Evolutionary conservation across 1,284 basidiomycete genomes (phyloP).

Genomic region (Anthracocystis panici-leucophaei): DNA sequence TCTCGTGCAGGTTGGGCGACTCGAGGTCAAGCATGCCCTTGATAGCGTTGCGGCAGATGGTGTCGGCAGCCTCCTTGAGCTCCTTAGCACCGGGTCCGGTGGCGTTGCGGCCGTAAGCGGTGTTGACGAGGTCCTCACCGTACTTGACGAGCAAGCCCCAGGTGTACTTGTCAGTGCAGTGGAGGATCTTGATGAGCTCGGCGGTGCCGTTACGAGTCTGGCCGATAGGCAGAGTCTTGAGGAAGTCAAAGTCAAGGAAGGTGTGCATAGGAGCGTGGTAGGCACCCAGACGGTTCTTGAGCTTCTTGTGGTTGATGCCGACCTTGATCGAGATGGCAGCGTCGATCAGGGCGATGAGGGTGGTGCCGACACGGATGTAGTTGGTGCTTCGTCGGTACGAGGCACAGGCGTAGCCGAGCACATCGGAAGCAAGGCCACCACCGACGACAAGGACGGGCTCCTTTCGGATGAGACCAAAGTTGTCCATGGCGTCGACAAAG

Average conservation of each 20-base stretch:
- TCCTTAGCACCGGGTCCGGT: slow-evolving; percentile 67
- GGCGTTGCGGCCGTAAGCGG: slow-evolving; percentile 71
- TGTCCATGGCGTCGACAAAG: slow-evolving; percentile 72
- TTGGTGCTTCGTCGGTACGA: slow-evolving; percentile 71
- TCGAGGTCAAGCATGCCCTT: slow-evolving; percentile 72
- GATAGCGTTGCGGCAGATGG: slow-evolving; percentile 71
- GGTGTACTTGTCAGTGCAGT: slow-evolving; percentile 71
- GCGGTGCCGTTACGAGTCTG: slow-evolving; percentile 72
- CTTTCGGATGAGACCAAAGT: slow-evolving; percentile 72
- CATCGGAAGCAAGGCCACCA: slow-evolving; percentile 71
- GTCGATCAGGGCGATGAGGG: slow-evolving; percentile 72
- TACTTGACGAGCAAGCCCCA: slow-evolving; percentile 72
- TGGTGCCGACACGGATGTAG: slow-evolving; percentile 72
- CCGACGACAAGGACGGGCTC: slow-evolving; percentile 72
- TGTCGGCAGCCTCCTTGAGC: slow-evolving; percentile 68
- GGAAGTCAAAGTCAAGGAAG: slow-evolving; percentile 72
- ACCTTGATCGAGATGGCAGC: slow-evolving; percentile 72
- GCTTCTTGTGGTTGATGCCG: slow-evolving; percentile 65
- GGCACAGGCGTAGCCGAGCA: slow-evolving; percentile 71
- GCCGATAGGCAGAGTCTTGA: slow-evolving; percentile 71
- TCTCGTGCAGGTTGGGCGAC: slow-evolving; percentile 72
- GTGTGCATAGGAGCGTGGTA: slow-evolving; percentile 72
- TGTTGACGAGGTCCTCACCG: slow-evolving; percentile 71
- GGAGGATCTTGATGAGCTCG: slow-evolving; percentile 72
- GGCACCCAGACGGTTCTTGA: slow-evolving; percentile 69